phyloP scores from a whole-genome alignment of 768 basidiomycete species.

The Hygrophorus russula region DNA sequence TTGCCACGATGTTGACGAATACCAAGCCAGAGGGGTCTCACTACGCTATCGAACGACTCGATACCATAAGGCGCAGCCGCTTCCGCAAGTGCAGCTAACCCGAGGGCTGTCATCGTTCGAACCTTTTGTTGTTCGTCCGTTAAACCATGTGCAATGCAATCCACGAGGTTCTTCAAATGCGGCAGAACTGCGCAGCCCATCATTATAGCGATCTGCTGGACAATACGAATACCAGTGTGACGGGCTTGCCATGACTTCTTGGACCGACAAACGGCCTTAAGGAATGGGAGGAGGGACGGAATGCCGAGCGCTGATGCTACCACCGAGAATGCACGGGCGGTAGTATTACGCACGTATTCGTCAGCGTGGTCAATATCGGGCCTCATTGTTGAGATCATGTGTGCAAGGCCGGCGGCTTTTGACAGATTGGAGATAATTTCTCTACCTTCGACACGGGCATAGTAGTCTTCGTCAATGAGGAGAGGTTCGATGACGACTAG shows the following conservation, averaged over 20 bases:
- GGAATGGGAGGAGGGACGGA: constrained; percentile 92
- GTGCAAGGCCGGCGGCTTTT: constrained; percentile 96
- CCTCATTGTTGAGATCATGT: constrained; percentile 99
- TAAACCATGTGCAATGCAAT: constrained; percentile 88
- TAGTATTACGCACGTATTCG: constrained; percentile 98
- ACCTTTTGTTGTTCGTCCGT: constrained; percentile 96
- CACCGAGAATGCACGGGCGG: constrained; percentile 96
- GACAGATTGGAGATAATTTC: constrained; percentile 99
- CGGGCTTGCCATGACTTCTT: constrained; percentile 99
- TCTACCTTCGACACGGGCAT: constrained; percentile 93
- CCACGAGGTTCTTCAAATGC: constrained; percentile 91
- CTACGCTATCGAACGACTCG: constrained; percentile 96
- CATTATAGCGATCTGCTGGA: constrained; percentile 99
- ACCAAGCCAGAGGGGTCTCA: constrained; percentile 90
- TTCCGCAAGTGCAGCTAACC: constrained; percentile 89
- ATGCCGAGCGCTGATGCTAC: constrained; percentile 98
- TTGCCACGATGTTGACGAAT: constrained; percentile 93
- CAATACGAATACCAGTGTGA: constrained; percentile 98
- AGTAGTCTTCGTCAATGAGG: constrained; percentile 96
- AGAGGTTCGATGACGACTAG: constrained; percentile 98
- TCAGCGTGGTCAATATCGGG: constrained; percentile 99
- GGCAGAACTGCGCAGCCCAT: constrained; percentile 99
- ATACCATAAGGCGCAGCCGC: constrained; percentile 98
- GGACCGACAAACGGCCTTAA: constrained; percentile 95
- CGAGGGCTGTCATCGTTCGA: constrained; percentile 89